Conservation (phyloP, 1,284 basidiomycete genomes). For the Marasmius fiardii region DNA sequence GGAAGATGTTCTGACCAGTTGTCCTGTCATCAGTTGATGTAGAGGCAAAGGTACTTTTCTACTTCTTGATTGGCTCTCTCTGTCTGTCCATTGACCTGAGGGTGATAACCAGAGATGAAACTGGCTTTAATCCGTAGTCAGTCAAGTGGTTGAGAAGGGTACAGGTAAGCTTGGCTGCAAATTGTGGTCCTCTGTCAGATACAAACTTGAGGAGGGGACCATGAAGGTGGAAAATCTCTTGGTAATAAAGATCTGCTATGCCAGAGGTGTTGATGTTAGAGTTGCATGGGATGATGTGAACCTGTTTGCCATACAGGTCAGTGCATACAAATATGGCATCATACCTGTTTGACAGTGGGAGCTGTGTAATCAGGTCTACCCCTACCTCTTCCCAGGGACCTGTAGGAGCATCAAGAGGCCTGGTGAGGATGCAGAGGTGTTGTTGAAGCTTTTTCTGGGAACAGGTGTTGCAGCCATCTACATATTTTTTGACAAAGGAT, state of each 20-base stretch:
- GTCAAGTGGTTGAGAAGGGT: no score
- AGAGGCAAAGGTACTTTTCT: neutral
- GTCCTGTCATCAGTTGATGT: neutral
- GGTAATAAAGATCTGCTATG: constrained; percentile 3
- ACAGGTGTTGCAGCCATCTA: no score
- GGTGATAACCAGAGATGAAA: no score
- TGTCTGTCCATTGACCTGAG: neutral
- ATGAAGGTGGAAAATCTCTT: neutral
- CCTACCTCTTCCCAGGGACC: neutral
- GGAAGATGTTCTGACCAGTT: neutral
- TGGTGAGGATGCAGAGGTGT: neutral
- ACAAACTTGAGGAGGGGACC: no score
- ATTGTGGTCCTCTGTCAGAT: no score
- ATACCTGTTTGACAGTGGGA: neutral
- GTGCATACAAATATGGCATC: constrained; percentile 1
- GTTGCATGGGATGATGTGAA: constrained; percentile 1
- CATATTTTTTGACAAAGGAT: no score
- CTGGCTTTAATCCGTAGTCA: no score
- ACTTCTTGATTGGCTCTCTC: neutral
- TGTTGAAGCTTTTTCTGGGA: neutral
- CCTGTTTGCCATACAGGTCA: constrained; percentile 1
- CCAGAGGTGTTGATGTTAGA: neutral
- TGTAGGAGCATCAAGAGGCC: neutral
- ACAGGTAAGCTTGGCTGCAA: no score
- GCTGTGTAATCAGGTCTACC: no score